Base-by-base conservation (phyloP, 2,329 filamentous ascomycete species). In the Nectriaceae sp. region DNA sequence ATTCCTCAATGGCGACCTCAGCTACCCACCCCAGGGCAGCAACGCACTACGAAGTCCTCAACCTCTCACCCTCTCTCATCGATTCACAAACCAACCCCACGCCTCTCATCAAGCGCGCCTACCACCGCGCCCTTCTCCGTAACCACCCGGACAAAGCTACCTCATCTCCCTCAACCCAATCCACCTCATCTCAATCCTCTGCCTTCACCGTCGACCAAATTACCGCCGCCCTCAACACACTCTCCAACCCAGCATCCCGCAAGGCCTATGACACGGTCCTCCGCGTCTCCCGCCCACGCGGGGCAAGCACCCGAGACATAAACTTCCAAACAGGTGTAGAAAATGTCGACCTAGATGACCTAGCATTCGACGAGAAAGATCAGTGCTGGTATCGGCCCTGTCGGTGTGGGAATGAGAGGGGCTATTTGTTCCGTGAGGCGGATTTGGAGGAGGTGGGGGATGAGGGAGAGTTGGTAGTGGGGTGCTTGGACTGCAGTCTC, bases 401-500 rank as follows among this genome's bases (percentile, higher is more conserved):
- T 67, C 78, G 84, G 44, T 88, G 84, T 65, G 84, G 84, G 33
- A 86, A 86, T 63, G 71, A 74, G 24, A 73, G 76, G 33, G 84
- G 84, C 1, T 88, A 82, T 62, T 65, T 77, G 21, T 78, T 87
- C 53, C 69, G 66, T 15, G 84, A 87, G 66, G 67, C 65, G 8
- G 82, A 87, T 62, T 69, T 88, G 41, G 79, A 83, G 54, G 80
- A 79, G 61, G 79, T 76, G 33, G 75, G 73, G 39, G 78, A 81
- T 42, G 73, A 79, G 53, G 79, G 83, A 8, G 81, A 84, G 61
- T 65, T 87, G 40, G 74, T 85, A 64, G 83, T 88, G 35, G 84
- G 81, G 11, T 88, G 84, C 60, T 73, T 75, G 47, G 84, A 86
- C 58, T 88, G 84, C 56, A 87, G 84, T 61, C 70, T 88, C 39